Base-by-base conservation (phyloP, 2,329 filamentous ascomycete species). In the Ophiosphaerella herpotricha region DNA sequence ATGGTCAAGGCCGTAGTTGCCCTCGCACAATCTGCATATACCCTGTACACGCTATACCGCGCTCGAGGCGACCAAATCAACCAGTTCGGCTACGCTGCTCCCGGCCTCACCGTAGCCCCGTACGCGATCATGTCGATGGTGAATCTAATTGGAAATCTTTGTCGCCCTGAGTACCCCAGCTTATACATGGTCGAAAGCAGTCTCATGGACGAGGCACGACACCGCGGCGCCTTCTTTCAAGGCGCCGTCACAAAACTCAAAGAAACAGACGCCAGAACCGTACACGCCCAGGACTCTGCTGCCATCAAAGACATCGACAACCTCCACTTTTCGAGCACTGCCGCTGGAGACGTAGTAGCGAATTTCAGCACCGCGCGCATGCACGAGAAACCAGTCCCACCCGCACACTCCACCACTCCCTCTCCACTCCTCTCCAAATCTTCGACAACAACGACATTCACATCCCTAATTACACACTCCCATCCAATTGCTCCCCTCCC, bases 61-160 rank as follows among this genome's bases (percentile, higher is more conserved):
- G 48, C 64, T 6, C 48, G 58, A 18, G 70, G 65, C 5, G 57
- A 67, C 24, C 68, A 73, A 41, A 60, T 72, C 14, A 24, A 58
- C 8, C 51, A 50, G 24, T 75, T 64, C 38, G 71, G 72, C 8
- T 74, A 68, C 39, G 70, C 69, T 1, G 66, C 72, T 1, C 74
- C 72, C 43, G 65, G 67, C 3, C 57, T 75, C 7, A 74, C 72
- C 0, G 69, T 74, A 2, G 50, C 69, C 1, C 72, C 71, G 0
- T 74, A 74, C 40, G 50, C 66, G 4, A 37, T 72, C 18, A 75
- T 75, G 73, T 72, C 67, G 0, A 51, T 71, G 4, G 39, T 74
- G n/a, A 75, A 75, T 48, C 45, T 74, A 3, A 5, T 70, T 4
- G 66, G 64, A 5, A 58, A 57, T 26, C 32, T 65, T 1, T 54